Base-by-base conservation (phyloP, 2,329 filamentous ascomycete species). In the Dactylella cylindrospora region DNA sequence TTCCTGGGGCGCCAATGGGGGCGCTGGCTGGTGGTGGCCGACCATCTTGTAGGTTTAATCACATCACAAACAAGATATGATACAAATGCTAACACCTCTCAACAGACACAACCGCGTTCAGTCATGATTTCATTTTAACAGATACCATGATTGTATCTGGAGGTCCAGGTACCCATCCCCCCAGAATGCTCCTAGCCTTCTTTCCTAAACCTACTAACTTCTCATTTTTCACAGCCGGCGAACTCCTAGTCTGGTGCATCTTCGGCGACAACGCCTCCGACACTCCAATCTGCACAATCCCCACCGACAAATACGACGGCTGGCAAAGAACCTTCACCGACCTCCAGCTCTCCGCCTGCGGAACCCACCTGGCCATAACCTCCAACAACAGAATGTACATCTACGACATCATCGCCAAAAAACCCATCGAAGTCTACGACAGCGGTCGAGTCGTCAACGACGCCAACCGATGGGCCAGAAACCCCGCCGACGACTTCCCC, bases 331-430 rank as follows among this genome's bases (percentile, higher is more conserved):
- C 49, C 15, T 64, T 57, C 51, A 57, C 51, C 1, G 59, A 57
- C 33, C 59, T 64, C 15, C 38, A 46, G 7, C 41, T 68, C 23
- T 68, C 67, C 7, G 59, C 41, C n/a, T 66, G 66, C 26, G 68
- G 68, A 13, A 60, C 67, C 9, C 69, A 67, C 33, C 64, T 70
- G 1, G 68, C 65, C 17, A 65, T 68, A 5, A 67, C 68, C n/a
- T 68, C 67, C 26, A 69, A 66, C 54, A 68, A 70, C 23, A 65
- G 68, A 31, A 49, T 70, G n/a, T 69, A 68, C 53, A 53, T 70
- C 35, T 68, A 68, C 50, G 68, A 70, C 38, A 69, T 70, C 67
- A 64, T 70, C 5, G 44, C 60, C 8, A 70, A 70, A 45, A 67
- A 64, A 20, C 51, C 68, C 5, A 61, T 65, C 22, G 65, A 65